Evolutionary conservation across 1,284 basidiomycete species (phyloP).

Genomic region (Cerioporus squamosus): DNA sequence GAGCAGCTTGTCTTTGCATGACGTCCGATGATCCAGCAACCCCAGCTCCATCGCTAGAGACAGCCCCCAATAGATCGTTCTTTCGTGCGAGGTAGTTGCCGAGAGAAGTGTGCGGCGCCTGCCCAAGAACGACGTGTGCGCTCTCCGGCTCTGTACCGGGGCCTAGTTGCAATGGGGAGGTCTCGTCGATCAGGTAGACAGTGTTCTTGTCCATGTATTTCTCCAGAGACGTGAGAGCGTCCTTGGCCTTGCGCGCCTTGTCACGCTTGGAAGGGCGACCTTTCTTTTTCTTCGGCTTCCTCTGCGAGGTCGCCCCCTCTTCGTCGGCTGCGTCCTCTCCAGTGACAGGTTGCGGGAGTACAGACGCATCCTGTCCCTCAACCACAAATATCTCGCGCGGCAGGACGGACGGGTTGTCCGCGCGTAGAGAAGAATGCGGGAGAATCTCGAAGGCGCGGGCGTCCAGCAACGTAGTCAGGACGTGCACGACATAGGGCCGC

Average conservation of each 20-base stretch:
- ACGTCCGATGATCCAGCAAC: background rate
- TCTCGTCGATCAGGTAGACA: constrained; percentile 22
- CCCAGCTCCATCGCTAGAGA: constrained; percentile 25
- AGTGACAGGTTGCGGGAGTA: constrained; percentile 1
- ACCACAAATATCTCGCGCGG: constrained; percentile 66
- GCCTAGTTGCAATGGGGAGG: background rate
- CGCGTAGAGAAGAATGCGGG: constrained; percentile 52
- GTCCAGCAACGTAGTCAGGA: constrained; percentile 51
- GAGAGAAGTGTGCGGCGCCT: constrained; percentile 41
- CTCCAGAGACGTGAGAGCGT: constrained; percentile 53
- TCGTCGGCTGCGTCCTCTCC: background rate
- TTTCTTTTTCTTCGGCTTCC: constrained; percentile 46
- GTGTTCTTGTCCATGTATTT: constrained; percentile 52
- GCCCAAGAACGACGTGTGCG: constrained; percentile 43
- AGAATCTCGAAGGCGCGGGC: constrained; percentile 60
- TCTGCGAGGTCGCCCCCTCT: constrained; percentile 30
- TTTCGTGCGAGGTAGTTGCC: constrained; percentile 47
- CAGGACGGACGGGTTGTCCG: constrained; percentile 61
- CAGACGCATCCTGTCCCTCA: constrained; percentile 36
- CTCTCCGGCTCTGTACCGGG: constrained; percentile 11
- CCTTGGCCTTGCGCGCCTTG: constrained; percentile 55
- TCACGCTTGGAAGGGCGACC: constrained; percentile 71
- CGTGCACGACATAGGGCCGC: constrained; percentile 49
- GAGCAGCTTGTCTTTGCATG: background rate
- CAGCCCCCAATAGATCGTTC: constrained; percentile 39